phyloP scores from a whole-genome alignment of 495 filamentous ascomycete genomes.

The Rhypophila decipiens region DNA sequence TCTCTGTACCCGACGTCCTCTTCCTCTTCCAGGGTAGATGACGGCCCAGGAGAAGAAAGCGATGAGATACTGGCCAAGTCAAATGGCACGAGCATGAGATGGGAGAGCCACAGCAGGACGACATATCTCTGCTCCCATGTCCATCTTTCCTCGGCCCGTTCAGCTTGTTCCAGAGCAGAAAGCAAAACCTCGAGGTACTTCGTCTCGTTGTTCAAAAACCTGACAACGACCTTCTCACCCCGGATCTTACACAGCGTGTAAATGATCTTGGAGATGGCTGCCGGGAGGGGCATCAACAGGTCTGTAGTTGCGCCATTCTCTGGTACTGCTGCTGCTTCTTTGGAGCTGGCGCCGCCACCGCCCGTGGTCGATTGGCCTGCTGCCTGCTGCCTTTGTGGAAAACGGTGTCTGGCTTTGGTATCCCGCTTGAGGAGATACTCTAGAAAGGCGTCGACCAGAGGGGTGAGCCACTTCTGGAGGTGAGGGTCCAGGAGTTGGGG shows the following conservation, averaged over 20 bases:
- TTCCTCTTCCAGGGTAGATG: conserved; percentile 17
- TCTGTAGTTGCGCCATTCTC: no score
- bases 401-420: neutral
- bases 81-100: conserved; percentile 88
- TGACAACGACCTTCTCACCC: conserved; percentile 82
- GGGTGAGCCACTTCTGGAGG: conserved; percentile 64
- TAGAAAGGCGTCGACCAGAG: conserved; percentile 67
- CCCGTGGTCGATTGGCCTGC: conserved; percentile 22
- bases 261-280: conserved; percentile 68
- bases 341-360: no score
- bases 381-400: conserved; percentile 20
- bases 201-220: conserved; percentile 86
- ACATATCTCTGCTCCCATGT: conserved; percentile 87
- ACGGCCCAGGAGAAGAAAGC: neutral
- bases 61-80: conserved; percentile 82
- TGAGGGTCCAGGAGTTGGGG: conserved; percentile 93
- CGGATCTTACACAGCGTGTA: conserved; percentile 93
- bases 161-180: conserved; percentile 51
- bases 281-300: conserved; percentile 52
- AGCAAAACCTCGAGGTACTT: conserved; percentile 74
- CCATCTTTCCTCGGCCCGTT: conserved; percentile 33
- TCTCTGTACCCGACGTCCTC: conserved; percentile 34
- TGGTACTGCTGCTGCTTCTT: no score
- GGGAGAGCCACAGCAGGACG: conserved; percentile 86
- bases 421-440: conserved; percentile 34